phyloP scores from a whole-genome alignment of 2,329 filamentous ascomycete species.

The Alternaria infectoria region DNA sequence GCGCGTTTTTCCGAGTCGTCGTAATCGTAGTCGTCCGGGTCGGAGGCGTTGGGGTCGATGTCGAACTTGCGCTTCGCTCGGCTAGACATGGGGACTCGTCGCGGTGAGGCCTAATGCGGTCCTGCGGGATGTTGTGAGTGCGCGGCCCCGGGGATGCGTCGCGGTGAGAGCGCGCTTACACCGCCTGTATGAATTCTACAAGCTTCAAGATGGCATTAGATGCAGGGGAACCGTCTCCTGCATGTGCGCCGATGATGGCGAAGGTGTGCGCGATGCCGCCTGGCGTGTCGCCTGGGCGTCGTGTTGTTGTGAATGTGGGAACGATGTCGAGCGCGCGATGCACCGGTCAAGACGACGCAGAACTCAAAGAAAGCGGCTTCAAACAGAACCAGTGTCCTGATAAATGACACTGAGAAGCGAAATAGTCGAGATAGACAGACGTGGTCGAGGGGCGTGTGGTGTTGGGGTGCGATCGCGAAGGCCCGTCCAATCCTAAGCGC shows the following conservation, averaged over 20 bases:
- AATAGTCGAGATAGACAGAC: constrained; percentile 18
- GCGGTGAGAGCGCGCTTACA: constrained; percentile 29
- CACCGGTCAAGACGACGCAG: constrained; percentile 11
- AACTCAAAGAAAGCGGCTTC: constrained; percentile 9
- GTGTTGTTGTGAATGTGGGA: constrained; percentile 30
- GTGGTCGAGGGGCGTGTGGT: constrained; percentile 26
- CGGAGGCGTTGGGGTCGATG: constrained; percentile 49
- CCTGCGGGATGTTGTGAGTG: constrained; percentile 28
- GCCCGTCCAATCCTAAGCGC: constrained; percentile 21
- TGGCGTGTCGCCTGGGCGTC: constrained; percentile 20
- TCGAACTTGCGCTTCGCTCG: constrained; percentile 50
- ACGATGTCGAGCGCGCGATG: constrained; percentile 23
- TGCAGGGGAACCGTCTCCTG: constrained; percentile 22
- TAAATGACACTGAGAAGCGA: constrained; percentile 18
- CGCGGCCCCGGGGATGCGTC: constrained; percentile 12
- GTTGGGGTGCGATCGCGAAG: constrained; percentile 22
- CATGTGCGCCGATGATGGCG: constrained; percentile 26
- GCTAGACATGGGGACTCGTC: constrained; percentile 42
- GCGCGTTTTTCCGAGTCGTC: constrained; percentile 38
- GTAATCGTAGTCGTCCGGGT: constrained; percentile 49
- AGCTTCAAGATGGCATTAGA: constrained; percentile 32
- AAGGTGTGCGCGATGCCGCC: constrained; percentile 25
- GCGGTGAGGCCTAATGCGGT: constrained; percentile 30
- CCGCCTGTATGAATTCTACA: constrained; percentile 21
- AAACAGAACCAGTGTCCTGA: constrained; percentile 14